Evolutionary conservation across 1,284 basidiomycete species (phyloP).

Genomic region (Rhodotorula sp.): DNA sequence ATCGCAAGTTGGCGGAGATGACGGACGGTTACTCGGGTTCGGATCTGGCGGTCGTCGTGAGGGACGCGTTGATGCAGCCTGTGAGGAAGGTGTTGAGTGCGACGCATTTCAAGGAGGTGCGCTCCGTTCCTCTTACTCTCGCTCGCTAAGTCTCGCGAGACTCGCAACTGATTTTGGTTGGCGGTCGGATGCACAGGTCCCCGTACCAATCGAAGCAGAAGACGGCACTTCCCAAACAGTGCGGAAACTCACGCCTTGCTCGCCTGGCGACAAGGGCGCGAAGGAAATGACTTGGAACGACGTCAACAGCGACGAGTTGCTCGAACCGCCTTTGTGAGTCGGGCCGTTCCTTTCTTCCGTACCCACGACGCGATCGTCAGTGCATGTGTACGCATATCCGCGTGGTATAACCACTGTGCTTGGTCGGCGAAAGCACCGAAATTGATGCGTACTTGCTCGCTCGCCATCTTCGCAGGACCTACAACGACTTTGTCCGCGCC

Average conservation of each 20-base stretch:
- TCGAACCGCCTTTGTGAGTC: constrained; percentile 73
- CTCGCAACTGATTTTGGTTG: not conserved
- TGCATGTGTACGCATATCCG: too few species aligned
- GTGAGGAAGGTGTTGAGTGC: constrained; percentile 93
- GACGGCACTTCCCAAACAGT: constrained; percentile 57
- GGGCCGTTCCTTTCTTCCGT: too few species aligned
- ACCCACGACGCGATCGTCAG: too few species aligned
- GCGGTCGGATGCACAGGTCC: constrained; percentile 44
- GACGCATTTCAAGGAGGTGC: constrained; percentile 81
- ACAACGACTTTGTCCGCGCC: constrained; percentile 79
- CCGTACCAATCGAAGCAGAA: constrained; percentile 47
- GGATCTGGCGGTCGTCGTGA: constrained; percentile 91
- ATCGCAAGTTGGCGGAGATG: constrained; percentile 72
- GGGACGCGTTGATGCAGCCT: constrained; percentile 98
- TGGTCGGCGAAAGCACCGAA: not conserved
- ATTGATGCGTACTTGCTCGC: constrained; percentile 11
- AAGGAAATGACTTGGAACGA: constrained; percentile 92
- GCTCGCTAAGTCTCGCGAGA: too few species aligned
- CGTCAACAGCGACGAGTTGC: constrained; percentile 81
- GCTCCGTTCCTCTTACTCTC: constrained; percentile 16
- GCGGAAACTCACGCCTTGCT: constrained; percentile 76
- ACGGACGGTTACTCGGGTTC: constrained; percentile 92
- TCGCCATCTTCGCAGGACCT: constrained; percentile 39
- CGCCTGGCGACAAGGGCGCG: constrained; percentile 82
- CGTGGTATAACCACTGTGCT: too few species aligned